Conservation (phyloP, 2,329 filamentous ascomycete species). For the Fusarium nelsonii region DNA sequence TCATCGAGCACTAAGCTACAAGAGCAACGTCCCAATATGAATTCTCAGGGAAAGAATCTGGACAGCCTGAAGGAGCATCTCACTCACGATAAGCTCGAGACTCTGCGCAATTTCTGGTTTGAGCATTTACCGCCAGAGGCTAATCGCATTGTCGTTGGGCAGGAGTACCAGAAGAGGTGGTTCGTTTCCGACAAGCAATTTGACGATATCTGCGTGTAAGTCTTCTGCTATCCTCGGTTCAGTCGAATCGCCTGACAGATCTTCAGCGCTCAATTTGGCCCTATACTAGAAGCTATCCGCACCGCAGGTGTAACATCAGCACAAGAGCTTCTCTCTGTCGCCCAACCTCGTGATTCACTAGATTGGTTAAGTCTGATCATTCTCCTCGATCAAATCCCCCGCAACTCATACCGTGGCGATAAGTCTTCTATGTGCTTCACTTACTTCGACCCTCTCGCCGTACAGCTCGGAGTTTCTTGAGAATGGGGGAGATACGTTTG, state of each 20-base stretch:
- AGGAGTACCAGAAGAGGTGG: conserved; percentile 51
- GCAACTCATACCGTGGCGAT: conserved; percentile 69
- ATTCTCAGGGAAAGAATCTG: background rate
- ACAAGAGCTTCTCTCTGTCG: conserved; percentile 48
- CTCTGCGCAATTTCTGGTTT: conserved; percentile 56
- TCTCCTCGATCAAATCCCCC: conserved; percentile 72
- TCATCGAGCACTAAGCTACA: conserved; percentile 2
- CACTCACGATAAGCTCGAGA: conserved; percentile 49
- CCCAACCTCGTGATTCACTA: conserved; percentile 45
- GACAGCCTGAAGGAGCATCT: conserved; percentile 39
- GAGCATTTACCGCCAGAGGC: conserved; percentile 50
- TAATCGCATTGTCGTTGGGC: conserved; percentile 45
- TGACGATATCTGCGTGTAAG: conserved; percentile 54
- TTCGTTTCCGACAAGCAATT: conserved; percentile 53
- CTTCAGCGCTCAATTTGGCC: conserved; percentile 49
- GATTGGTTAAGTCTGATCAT: conserved; percentile 65
- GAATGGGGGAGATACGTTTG: conserved; percentile 58
- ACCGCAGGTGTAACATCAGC: conserved; percentile 46
- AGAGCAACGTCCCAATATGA: conserved; percentile 10
- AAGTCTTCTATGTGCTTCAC: conserved; percentile 61
- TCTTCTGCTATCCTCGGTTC: background rate
- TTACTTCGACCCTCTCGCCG: conserved; percentile 68
- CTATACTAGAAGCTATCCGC: conserved; percentile 53
- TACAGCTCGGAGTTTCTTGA: conserved; percentile 63
- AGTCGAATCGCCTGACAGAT: background rate